phyloP scores from a whole-genome alignment of 176 grass and related monocot genomes.

The Ananas comosus region DNA sequence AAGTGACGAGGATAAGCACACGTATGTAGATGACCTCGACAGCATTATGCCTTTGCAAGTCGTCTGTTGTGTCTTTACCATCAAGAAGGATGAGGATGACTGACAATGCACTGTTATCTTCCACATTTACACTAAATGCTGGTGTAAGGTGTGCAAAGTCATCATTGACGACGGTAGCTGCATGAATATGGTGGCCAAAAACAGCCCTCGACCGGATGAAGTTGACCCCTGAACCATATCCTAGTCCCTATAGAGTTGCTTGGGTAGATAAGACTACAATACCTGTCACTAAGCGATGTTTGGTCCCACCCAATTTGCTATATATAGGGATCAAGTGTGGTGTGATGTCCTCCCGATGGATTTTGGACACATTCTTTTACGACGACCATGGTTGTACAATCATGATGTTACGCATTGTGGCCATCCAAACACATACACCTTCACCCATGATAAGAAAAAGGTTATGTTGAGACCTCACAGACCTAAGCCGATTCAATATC shows the following conservation, averaged over 20 bases:
- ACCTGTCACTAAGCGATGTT: background rate
- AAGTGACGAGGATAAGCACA: too few relatives aligned
- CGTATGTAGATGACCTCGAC: too few relatives aligned
- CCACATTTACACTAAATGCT: background rate
- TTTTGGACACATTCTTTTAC: conserved; percentile 2
- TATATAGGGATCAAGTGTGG: conserved; percentile 12
- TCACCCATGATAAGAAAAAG: background rate
- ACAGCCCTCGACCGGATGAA: background rate
- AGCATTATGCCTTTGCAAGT: too few relatives aligned
- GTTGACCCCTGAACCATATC: background rate
- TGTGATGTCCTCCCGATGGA: conserved; percentile 19
- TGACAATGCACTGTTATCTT: background rate
- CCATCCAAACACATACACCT: background rate
- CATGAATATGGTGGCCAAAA: background rate
- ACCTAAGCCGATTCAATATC: too few relatives aligned
- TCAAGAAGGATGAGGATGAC: background rate
- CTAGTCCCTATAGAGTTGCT: background rate
- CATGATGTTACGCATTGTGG: background rate
- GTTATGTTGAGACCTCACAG: background rate
- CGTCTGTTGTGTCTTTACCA: too few relatives aligned
- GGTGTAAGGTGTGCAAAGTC: background rate
- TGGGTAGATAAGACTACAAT: background rate
- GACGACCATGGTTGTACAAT: background rate
- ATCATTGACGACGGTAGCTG: background rate
- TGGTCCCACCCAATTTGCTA: background rate